Base-by-base conservation (phyloP, 1,284 basidiomycete species). In the Psilocybe mexicana region DNA sequence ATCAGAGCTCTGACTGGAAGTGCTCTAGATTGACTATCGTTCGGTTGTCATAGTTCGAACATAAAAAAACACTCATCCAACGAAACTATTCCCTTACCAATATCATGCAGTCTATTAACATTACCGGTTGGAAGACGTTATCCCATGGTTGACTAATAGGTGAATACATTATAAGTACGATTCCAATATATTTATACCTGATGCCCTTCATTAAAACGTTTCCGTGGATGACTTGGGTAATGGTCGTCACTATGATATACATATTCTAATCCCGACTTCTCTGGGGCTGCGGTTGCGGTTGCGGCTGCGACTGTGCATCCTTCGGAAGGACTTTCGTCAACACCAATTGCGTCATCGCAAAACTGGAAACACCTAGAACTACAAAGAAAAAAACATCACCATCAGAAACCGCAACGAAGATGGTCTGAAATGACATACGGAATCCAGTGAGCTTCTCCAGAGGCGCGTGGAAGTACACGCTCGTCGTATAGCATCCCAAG, bases 401-500 rank as follows among this genome's bases (percentile, higher is more conserved):
- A 43, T 36, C 36, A 54, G 63, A 45, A 18, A 7, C 7, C n/a
- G n/a, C 24, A 26, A 28, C 38, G 43, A 24, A 7, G 6, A 18
- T 28, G n/a, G n/a, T 3, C 10, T 7, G 57, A 52, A 30, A n/a
- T 79, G 23, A 85, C 89, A 69, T 66, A 94, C 93, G 43, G 55
- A 90, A 88, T 2, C 96, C 96, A 0, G 88, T 85, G 40, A 93
- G 61, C 76, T 98, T 98, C 77, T 98, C 96, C 26, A 82, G 73
- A 0, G 93, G 90, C 5, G 89, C 84, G 69, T 98, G 96, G 77
- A 96, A 98, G 74, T 94, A 98, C 12, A 97, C 76, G 48, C 90
- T 86, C 12, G 96, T 98, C 52, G 90, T 90, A 62, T 84, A 83
- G 8, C 84, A 76, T 68, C 93, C 92, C 71, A 92, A 84, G 40